Evolutionary conservation across 129 eudicot genomes (phyloP).

Genomic region (Flaveria sonorensis): DNA sequence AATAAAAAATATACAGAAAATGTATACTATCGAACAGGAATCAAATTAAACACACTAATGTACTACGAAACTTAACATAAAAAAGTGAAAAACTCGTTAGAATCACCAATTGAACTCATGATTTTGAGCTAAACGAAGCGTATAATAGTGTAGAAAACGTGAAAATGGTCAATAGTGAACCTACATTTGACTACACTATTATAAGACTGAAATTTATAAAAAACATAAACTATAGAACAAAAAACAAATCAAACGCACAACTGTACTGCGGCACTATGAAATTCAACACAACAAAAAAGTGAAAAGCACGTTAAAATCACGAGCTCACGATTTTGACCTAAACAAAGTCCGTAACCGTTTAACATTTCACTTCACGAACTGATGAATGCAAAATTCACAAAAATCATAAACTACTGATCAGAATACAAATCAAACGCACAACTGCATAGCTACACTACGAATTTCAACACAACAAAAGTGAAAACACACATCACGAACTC

Average conservation of each 20-base stretch:
- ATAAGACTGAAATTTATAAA: background rate
- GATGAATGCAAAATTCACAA: no score
- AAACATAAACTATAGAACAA: background rate
- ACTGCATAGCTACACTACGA: no score
- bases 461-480: no score
- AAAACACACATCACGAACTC: background rate
- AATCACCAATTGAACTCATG: background rate
- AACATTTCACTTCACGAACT: no score
- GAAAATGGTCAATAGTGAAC: background rate
- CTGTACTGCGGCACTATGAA: background rate
- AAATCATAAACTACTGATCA: no score
- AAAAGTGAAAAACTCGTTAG: background rate
- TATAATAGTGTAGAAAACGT: background rate
- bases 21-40: background rate
- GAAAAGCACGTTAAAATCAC: background rate
- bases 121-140: background rate
- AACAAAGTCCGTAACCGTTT: background rate
- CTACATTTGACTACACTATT: background rate
- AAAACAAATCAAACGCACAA: background rate
- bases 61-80: background rate
- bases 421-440: no score
- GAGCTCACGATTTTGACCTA: background rate
- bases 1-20: no score
- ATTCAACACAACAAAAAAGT: no score
- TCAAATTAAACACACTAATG: background rate